Conservation (phyloP, 2,329 filamentous ascomycete genomes). For the Aureobasidium leucospermi region DNA sequence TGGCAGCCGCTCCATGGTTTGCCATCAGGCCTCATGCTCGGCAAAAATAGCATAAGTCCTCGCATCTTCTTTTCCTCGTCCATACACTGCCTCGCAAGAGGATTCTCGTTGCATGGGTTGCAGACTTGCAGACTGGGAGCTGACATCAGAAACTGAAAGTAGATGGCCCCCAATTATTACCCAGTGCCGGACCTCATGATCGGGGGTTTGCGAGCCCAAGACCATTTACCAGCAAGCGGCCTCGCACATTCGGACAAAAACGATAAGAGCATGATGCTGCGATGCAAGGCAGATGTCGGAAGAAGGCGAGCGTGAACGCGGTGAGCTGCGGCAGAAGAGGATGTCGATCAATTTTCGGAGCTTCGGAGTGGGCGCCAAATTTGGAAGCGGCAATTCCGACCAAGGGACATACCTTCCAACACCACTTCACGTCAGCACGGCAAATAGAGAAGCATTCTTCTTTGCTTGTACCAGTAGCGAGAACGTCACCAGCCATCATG, state of each 20-base stretch:
- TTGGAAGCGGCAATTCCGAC: background rate
- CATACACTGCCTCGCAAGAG: slow-evolving; percentile 6
- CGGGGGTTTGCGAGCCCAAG: background rate
- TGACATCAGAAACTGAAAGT: slow-evolving; percentile 8
- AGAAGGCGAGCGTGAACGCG: background rate
- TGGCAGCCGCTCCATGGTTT: background rate
- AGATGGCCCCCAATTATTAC: background rate
- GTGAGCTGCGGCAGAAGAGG: background rate
- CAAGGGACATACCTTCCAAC: background rate
- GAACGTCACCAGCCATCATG: background rate
- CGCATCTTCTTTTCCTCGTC: background rate
- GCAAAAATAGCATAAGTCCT: background rate
- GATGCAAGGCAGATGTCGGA: slow-evolving; percentile 5
- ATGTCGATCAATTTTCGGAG: background rate
- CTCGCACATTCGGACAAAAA: background rate
- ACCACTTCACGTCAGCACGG: background rate
- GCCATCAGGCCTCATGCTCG: background rate
- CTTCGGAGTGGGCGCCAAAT: background rate
- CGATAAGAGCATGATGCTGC: background rate
- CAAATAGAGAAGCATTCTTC: background rate
- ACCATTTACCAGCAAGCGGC: background rate
- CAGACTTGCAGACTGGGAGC: background rate
- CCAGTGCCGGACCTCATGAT: background rate
- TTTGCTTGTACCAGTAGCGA: background rate
- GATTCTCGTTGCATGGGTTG: background rate